A percentile compares a stretch with the other conserved stretches of the same genome.
Conservation (phyloP, 768 basidiomycete genomes). For the Auricularia auricula-judae region DNA sequence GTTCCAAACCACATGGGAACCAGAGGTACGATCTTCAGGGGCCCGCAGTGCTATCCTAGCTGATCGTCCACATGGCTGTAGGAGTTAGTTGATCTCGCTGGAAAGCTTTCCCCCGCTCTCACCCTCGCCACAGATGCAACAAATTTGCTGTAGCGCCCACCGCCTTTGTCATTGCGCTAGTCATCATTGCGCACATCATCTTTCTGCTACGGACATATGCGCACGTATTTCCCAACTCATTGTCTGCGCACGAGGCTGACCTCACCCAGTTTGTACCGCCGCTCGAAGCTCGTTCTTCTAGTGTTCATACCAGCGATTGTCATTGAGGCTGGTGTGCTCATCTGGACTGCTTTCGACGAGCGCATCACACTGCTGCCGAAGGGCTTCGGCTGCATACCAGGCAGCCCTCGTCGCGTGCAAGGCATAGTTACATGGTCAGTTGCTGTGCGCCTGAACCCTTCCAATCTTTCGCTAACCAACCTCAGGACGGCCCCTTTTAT, state of each 20-base stretch:
- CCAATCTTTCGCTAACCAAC: neutral
- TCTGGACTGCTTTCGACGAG: neutral
- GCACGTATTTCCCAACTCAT: neutral
- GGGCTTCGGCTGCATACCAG: neutral
- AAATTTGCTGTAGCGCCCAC: neutral
- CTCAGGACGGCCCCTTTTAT: neutral
- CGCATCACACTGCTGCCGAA: neutral
- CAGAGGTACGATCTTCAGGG: neutral
- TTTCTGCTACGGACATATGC: neutral
- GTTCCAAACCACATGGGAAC: neutral
- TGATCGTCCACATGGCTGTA: neutral
- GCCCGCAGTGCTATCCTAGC: neutral
- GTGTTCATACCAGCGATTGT: neutral
- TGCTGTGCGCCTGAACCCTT: neutral
- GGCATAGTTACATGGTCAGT: neutral
- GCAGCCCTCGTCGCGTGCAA: neutral
- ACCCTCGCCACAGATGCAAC: neutral
- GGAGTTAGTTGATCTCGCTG: neutral
- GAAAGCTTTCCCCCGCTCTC: neutral
- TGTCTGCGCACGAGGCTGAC: neutral
- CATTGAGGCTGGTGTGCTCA: neutral
- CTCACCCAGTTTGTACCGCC: neutral
- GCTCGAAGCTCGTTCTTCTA: neutral
- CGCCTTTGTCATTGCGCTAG: neutral
- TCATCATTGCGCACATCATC: neutral